Evolutionary conservation across 164 flowering plant genomes (phyloP).

Genomic region (Cinnamomum micranthum): DNA sequence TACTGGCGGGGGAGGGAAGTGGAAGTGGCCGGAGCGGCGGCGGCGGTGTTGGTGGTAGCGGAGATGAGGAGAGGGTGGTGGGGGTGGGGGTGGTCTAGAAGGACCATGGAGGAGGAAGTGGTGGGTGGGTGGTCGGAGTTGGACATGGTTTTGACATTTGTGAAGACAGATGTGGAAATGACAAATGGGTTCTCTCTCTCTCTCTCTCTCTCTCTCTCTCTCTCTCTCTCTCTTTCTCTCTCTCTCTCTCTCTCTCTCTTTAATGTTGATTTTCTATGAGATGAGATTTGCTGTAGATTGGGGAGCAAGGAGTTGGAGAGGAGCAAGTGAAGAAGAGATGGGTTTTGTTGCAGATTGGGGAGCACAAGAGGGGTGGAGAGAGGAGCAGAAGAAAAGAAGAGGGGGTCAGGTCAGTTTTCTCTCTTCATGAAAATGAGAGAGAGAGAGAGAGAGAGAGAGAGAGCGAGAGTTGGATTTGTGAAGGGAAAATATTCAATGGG

Average conservation of each 20-base stretch:
- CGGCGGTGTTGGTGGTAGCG: not conserved
- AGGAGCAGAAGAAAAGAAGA: not conserved
- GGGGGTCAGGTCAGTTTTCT: no score
- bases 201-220: no score
- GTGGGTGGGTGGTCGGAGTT: constrained; percentile 19
- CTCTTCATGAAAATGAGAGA: no score
- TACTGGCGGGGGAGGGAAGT: constrained; percentile 21
- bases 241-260: not conserved
- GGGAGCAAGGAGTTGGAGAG: not conserved
- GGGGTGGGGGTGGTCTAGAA: constrained; percentile 3
- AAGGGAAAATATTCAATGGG: no score
- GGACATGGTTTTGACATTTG: constrained; percentile 24
- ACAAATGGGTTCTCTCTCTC: no score
- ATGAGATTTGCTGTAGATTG: not conserved
- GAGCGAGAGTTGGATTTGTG: no score
- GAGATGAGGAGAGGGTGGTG: constrained; percentile 3
- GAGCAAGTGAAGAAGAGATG: not conserved
- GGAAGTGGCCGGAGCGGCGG: not conserved
- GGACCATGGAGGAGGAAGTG: constrained; percentile 5
- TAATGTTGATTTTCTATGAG: not conserved
- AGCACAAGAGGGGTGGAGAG: not conserved
- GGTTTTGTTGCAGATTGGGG: not conserved
- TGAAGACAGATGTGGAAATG: not conserved
- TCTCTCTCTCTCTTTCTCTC: no score
- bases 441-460: no score